Conservation (phyloP, 345 rosid species). For the Physaria fendleri region DNA sequence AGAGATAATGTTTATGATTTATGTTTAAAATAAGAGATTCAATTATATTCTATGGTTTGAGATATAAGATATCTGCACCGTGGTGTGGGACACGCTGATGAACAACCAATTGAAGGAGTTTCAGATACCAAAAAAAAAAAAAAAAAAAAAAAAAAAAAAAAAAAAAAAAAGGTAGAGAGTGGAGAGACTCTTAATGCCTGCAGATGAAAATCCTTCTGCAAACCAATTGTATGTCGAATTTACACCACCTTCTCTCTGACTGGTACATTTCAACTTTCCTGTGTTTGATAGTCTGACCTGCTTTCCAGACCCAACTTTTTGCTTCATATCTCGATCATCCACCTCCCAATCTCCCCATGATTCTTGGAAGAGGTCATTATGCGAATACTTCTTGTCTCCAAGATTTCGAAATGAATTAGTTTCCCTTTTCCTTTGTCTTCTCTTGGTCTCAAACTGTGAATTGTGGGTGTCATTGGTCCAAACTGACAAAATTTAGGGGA, state of each 20-base stretch:
- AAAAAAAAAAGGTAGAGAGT: no score
- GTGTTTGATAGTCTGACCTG: constrained; percentile 28
- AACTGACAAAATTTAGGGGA: constrained; percentile 33
- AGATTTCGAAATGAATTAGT: constrained; percentile 23
- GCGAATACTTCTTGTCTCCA: constrained; percentile 17
- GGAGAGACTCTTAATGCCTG: no score
- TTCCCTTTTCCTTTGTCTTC: constrained; percentile 31
- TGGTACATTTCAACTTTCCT: constrained; percentile 26
- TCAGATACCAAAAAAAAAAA: constrained; percentile 10
- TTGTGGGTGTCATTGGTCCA: constrained; percentile 31
- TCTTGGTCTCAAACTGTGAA: constrained; percentile 24
- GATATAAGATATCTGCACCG: constrained; percentile 1
- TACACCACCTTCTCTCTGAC: constrained; percentile 23
- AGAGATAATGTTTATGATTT: constrained; percentile 19
- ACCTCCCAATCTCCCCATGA: constrained; percentile 24
- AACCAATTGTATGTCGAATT: constrained; percentile 25
- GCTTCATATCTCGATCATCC: constrained; percentile 16
- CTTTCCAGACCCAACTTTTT: constrained; percentile 14
- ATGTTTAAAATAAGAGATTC: constrained; percentile 11
- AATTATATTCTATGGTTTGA: neutral
- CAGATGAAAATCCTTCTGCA: constrained; percentile 34
- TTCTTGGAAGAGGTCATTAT: constrained; percentile 20
- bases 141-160: constrained; percentile 25
- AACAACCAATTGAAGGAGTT: constrained; percentile 21
- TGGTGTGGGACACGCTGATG: constrained; percentile 11